phyloP scores from a whole-genome alignment of 2,329 filamentous ascomycete genomes.

The Xylariaceae sp. region DNA sequence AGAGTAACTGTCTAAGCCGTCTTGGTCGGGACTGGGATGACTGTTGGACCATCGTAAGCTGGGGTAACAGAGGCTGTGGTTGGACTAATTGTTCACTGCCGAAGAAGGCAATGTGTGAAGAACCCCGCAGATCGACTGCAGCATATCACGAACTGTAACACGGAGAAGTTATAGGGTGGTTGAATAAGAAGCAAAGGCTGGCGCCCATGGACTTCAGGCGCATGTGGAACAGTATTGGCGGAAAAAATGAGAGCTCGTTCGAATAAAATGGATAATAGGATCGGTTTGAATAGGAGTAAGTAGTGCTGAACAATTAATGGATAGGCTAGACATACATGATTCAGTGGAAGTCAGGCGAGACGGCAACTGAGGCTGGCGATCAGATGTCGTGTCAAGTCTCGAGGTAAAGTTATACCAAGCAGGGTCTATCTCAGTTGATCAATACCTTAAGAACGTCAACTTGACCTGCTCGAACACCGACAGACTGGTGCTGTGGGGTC shows the following conservation, averaged over 20 bases:
- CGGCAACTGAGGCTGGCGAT: conserved; percentile 5
- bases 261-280: background rate
- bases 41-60: conserved; percentile 28
- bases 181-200: background rate
- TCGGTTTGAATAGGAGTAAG: background rate
- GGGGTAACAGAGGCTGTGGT: background rate
- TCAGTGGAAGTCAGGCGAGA: conserved; percentile 4
- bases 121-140: background rate
- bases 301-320: background rate
- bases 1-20: conserved; percentile 23
- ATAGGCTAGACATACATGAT: conserved; percentile 9
- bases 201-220: conserved; percentile 1
- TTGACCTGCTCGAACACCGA: too few relatives aligned
- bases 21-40: conserved; percentile 5
- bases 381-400: conserved; percentile 10
- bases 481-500: background rate
- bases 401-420: background rate
- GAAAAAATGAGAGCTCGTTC: background rate
- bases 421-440: conserved; percentile 6
- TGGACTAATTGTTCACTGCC: background rate
- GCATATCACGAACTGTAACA: conserved; percentile 5
- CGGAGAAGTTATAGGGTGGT: background rate
- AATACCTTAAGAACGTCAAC: background rate
- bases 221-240: background rate
- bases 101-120: background rate